These are phyloP conservation scores for Trametes sp. DNA, from an alignment of 1,284 basidiomycete species.

Conservation along the genomic window DNA sequence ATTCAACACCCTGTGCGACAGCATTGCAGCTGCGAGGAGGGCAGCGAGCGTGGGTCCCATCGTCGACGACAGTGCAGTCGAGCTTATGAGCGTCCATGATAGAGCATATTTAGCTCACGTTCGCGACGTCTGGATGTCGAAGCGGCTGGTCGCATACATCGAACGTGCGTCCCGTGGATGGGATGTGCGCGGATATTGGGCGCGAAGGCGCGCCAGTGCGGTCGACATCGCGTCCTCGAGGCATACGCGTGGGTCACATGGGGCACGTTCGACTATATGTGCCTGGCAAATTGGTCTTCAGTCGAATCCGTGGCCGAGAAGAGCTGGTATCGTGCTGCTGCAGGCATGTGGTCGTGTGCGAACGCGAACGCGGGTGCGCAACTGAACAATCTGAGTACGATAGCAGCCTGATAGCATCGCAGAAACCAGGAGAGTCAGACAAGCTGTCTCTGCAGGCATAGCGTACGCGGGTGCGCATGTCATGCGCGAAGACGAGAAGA, in stretches of 20 bases:
- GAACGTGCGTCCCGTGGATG: constrained; percentile 30
- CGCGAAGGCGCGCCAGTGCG: too few relatives aligned
- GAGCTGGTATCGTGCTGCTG: background rate
- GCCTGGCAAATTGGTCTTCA: background rate
- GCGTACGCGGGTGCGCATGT: background rate
- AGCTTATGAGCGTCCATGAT: constrained; percentile 11
- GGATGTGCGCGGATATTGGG: background rate
- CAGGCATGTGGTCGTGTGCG: background rate
- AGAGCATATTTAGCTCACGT: constrained; percentile 20
- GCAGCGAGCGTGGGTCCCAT: constrained; percentile 14
- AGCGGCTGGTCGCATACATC: constrained; percentile 14
- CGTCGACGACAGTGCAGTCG: constrained; percentile 3
- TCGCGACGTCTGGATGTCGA: constrained; percentile 2
- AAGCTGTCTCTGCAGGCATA: background rate
- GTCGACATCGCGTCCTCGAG: background rate
- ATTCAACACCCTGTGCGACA: constrained; percentile 24
- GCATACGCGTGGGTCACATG: background rate
- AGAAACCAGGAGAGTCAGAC: background rate
- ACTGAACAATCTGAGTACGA: background rate
- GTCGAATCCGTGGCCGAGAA: background rate
- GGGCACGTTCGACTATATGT: background rate
- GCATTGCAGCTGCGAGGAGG: constrained; percentile 20
- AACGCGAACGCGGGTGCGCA: background rate
- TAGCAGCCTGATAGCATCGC: background rate
- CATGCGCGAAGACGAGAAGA: background rate